Evolutionary conservation across 1,284 basidiomycete genomes (phyloP).

Genomic region (Cryptococcus sp.): DNA sequence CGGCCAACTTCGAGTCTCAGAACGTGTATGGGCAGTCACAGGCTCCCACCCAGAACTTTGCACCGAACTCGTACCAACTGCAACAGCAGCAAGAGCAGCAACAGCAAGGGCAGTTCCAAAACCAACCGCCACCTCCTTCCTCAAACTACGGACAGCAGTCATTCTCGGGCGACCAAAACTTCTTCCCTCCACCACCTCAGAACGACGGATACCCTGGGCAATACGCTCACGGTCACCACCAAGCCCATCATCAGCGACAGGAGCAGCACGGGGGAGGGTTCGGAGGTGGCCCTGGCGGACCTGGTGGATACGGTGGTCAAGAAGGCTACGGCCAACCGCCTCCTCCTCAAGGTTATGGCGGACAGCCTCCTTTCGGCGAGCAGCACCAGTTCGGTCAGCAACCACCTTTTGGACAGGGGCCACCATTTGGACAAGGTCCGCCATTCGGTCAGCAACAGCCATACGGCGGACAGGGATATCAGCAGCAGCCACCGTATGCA

Average conservation of each 20-base stretch:
- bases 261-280: not conserved
- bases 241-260: constrained; percentile 2
- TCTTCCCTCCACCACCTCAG: not conserved
- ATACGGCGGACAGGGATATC: constrained; percentile 16
- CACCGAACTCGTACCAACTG: constrained; percentile 3
- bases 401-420: constrained; percentile 13
- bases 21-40: not conserved
- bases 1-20: constrained; percentile 8
- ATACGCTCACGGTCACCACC: constrained; percentile 1
- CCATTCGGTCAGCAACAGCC: constrained; percentile 8
- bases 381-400: constrained; percentile 10
- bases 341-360: constrained; percentile 12
- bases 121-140: not conserved
- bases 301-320: not conserved
- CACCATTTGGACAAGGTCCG: not conserved
- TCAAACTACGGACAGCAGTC: not conserved
- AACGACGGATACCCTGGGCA: constrained; percentile 15
- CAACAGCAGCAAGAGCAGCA: not conserved
- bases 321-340: constrained; percentile 10
- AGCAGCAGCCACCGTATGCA: constrained; percentile 19
- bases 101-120: not conserved
- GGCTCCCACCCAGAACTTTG: not conserved
- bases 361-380: constrained; percentile 2
- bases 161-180: not conserved
- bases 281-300: constrained; percentile 10